Percentiles rank a stretch among this genome's conserved stretches.
Evolutionary conservation across 176 grass and related monocot genomes (phyloP).

Genomic region (Bonia amplexicaulis): DNA sequence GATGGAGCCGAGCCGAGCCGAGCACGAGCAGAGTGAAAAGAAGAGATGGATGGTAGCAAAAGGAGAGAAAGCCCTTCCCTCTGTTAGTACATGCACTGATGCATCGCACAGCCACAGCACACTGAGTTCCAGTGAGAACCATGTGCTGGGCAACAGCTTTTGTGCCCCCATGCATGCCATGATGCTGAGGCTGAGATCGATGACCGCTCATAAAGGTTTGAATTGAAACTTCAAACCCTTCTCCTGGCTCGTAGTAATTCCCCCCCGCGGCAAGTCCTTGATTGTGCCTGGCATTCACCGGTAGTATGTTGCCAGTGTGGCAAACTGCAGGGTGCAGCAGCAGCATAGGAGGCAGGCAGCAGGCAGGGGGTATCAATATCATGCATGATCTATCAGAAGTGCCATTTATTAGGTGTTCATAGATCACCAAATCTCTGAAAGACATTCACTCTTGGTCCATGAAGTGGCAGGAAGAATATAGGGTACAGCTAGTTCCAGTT

Average conservation of each 20-base stretch:
- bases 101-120: neutral
- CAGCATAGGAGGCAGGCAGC: neutral
- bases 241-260: neutral
- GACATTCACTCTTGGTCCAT: neutral
- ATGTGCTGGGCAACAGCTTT: neutral
- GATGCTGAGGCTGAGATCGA: neutral
- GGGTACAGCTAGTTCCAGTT: neutral
- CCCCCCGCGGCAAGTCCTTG: neutral
- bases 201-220: neutral
- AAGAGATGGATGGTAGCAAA: neutral
- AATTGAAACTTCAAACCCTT: neutral
- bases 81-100: neutral
- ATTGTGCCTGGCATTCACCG: neutral
- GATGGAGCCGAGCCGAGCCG: neutral
- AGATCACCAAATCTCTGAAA: neutral
- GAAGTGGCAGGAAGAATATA: neutral
- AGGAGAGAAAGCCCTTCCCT: neutral
- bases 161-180: neutral
- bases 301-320: neutral
- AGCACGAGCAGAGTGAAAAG: neutral
- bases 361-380: neutral
- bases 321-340: neutral
- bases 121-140: neutral
- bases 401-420: neutral
- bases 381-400: neutral